phyloP scores from a whole-genome alignment of 192 early-diverging fungal species.

The Pecoramyces ruminantium region DNA sequence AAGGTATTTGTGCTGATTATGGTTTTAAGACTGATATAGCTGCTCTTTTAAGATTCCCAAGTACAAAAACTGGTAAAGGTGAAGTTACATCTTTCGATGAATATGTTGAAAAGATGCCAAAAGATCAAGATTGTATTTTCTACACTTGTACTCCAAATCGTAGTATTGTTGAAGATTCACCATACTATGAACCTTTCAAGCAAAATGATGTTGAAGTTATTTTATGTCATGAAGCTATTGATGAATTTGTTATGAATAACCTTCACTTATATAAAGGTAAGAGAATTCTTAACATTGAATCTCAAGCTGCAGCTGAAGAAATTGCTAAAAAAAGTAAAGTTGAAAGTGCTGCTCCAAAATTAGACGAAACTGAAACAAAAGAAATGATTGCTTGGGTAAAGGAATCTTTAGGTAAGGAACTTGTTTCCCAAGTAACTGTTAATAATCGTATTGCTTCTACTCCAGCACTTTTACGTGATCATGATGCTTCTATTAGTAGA shows the following conservation, averaged over 20 bases:
- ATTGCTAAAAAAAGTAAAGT: neutral
- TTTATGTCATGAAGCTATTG: conserved; percentile 1
- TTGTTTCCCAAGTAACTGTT: conserved; percentile 50
- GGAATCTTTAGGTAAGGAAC: conserved; percentile 26
- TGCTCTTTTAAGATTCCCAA: conserved; percentile 4
- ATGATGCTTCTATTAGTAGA: conserved; percentile 53
- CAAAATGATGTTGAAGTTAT: conserved; percentile 3
- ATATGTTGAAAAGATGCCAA: neutral
- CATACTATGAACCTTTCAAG: conserved; percentile 2
- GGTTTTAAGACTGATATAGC: conserved; percentile 1
- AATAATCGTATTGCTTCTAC: conserved; percentile 52
- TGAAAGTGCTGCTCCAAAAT: conserved; percentile 2
- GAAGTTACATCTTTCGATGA: neutral
- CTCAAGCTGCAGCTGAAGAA: neutral
- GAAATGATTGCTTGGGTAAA: conserved; percentile 42
- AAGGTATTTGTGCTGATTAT: conserved; percentile 1
- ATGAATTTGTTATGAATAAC: conserved; percentile 5
- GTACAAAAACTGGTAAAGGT: neutral
- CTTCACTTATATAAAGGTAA: conserved; percentile 2
- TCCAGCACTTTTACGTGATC: conserved; percentile 57
- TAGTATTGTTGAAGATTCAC: conserved; percentile 3
- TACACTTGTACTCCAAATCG: conserved; percentile 1
- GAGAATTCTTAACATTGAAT: conserved; percentile 5
- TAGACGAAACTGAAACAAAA: conserved; percentile 23
- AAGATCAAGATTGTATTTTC: conserved; percentile 4